These are phyloP conservation scores for Volutella citrinella DNA, from an alignment of 2,329 filamentous ascomycete species.

Conservation along the genomic window DNA sequence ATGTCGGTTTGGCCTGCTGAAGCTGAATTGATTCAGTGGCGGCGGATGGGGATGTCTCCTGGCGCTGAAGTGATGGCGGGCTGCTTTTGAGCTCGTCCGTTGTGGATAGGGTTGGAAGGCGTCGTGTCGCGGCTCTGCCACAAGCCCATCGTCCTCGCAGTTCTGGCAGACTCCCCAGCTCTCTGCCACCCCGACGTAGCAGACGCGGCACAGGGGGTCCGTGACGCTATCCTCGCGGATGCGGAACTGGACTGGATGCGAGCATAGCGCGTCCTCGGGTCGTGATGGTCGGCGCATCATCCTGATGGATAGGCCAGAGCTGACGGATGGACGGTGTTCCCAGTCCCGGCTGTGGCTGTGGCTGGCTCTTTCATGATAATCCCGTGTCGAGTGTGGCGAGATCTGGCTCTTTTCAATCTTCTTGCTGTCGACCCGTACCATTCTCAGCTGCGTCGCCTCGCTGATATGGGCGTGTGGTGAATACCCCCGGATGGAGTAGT, in stretches of 20 bases:
- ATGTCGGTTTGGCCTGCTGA: constrained; percentile 3
- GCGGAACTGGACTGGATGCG: constrained; percentile 19
- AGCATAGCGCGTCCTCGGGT: constrained; percentile 17
- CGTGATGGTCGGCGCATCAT: constrained; percentile 15
- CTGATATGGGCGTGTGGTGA: constrained; percentile 14
- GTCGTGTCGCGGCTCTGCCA: constrained; percentile 3
- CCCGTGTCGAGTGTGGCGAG: constrained; percentile 11
- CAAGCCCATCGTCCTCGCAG: constrained; percentile 19
- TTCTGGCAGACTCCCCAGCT: constrained; percentile 18
- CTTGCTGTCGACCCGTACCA: constrained; percentile 7
- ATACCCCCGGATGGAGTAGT: constrained; percentile 9
- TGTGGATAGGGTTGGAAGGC: constrained; percentile 6
- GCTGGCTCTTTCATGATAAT: not conserved
- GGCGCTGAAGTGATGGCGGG: not conserved
- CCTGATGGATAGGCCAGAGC: constrained; percentile 7
- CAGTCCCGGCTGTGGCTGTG: not conserved
- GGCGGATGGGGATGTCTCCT: not conserved
- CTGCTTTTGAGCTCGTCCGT: constrained; percentile 1
- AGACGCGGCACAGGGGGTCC: constrained; percentile 19
- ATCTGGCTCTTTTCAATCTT: constrained; percentile 6
- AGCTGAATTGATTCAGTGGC: not conserved
- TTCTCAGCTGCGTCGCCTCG: constrained; percentile 17
- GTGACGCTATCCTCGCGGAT: constrained; percentile 21
- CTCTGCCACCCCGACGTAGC: constrained; percentile 21
- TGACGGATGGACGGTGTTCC: constrained; percentile 10